phyloP scores from a whole-genome alignment of 352 stramenopile species.

The Phytophthora kernoviae region DNA sequence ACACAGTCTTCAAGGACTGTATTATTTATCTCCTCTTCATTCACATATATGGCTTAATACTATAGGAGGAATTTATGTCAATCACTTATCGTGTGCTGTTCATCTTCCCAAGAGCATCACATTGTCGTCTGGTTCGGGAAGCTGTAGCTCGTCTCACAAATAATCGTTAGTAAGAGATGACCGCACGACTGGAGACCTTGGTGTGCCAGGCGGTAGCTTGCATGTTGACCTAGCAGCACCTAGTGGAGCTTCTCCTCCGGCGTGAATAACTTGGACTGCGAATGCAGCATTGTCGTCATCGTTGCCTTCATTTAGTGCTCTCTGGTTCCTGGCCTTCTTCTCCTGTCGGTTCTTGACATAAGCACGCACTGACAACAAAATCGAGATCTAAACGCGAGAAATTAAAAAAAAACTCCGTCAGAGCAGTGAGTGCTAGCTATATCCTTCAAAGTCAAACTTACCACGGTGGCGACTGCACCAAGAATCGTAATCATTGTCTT shows the following conservation, averaged over 20 bases:
- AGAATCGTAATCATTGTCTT: conserved; percentile 47
- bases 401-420: not conserved
- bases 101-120: too few species aligned
- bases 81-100: not conserved
- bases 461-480: conserved; percentile 43
- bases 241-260: not conserved
- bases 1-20: conserved; percentile 17
- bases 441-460: conserved; percentile 8
- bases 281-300: conserved; percentile 11
- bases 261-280: conserved; percentile 8
- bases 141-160: not conserved
- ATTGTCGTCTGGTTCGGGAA: conserved; percentile 16
- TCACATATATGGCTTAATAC: conserved; percentile 1
- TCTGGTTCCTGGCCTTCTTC: conserved; percentile 5
- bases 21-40: conserved; percentile 5
- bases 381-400: conserved; percentile 30
- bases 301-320: conserved; percentile 1
- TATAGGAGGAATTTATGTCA: conserved; percentile 13
- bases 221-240: not conserved
- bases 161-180: conserved; percentile 6
- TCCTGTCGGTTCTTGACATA: conserved; percentile 40
- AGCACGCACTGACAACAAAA: conserved; percentile 35
- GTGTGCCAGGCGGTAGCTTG: not conserved
- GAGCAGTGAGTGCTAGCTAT: not conserved
- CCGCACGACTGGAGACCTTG: not conserved